phyloP scores from a whole-genome alignment of 345 rosid species.

The Gynandropsis gynandra region DNA sequence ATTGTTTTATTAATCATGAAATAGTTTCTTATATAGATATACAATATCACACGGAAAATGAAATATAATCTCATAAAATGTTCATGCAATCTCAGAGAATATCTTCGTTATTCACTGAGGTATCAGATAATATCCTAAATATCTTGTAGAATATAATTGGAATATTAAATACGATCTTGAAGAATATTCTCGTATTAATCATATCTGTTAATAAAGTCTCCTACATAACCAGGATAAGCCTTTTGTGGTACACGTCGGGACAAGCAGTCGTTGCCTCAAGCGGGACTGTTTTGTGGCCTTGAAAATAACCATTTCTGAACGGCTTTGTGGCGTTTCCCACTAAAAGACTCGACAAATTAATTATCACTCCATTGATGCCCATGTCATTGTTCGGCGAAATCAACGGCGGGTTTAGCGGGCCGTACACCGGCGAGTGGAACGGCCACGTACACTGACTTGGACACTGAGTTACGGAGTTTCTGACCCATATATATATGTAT shows the following conservation, averaged over 20 bases:
- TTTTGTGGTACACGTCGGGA: slow-evolving; percentile 61
- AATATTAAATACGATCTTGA: too few relatives aligned
- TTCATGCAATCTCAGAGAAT: too few relatives aligned
- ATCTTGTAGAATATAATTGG: too few relatives aligned
- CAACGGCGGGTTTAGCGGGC: slow-evolving; percentile 68
- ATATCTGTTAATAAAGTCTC: too few relatives aligned
- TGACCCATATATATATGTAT: slow-evolving; percentile 63
- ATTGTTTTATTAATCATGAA: too few relatives aligned
- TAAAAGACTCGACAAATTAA: slow-evolving; percentile 64
- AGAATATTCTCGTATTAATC: too few relatives aligned
- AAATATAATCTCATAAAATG: too few relatives aligned
- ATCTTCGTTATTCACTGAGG: too few relatives aligned
- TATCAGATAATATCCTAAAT: too few relatives aligned
- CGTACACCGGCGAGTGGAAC: slow-evolving; percentile 73
- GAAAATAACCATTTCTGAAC: slow-evolving; percentile 62
- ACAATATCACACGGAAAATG: too few relatives aligned
- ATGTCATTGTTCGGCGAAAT: slow-evolving; percentile 78
- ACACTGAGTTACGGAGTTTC: slow-evolving; percentile 61
- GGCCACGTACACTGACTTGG: slow-evolving; percentile 95
- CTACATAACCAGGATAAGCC: slow-evolving; percentile 80
- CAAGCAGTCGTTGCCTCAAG: slow-evolving; percentile 81
- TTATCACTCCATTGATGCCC: slow-evolving; percentile 83
- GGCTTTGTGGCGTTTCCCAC: slow-evolving; percentile 83
- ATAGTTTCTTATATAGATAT: too few relatives aligned
- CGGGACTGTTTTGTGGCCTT: slow-evolving; percentile 59